Evolutionary conservation across 2,329 filamentous ascomycete species (phyloP).

Genomic region (Fusarium guadeloupense): DNA sequence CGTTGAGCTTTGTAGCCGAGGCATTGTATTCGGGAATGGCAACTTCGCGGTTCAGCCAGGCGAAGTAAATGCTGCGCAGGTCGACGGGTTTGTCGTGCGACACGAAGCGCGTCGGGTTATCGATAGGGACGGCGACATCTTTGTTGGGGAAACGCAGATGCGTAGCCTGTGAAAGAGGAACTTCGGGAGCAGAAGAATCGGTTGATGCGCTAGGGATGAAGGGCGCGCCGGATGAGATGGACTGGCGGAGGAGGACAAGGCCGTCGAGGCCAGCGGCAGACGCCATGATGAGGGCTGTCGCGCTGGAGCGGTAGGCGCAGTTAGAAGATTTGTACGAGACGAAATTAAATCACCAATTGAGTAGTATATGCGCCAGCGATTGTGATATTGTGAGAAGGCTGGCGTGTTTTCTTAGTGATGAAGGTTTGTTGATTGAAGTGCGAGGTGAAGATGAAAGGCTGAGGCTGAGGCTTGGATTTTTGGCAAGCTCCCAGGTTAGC

Average conservation of each 20-base stretch:
- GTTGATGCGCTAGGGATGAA: slow-evolving; percentile 79
- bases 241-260: slow-evolving; percentile 82
- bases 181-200: slow-evolving; percentile 69
- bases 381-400: background rate
- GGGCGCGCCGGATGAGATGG: slow-evolving; percentile 75
- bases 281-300: slow-evolving; percentile 59
- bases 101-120: slow-evolving; percentile 83
- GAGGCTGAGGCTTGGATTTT: slow-evolving; percentile 40
- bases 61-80: slow-evolving; percentile 94
- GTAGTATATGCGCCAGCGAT: background rate
- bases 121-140: slow-evolving; percentile 73
- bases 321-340: background rate
- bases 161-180: slow-evolving; percentile 77
- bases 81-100: slow-evolving; percentile 81
- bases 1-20: slow-evolving; percentile 81
- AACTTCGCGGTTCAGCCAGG: slow-evolving; percentile 92
- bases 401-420: slow-evolving; percentile 6
- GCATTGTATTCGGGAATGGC: slow-evolving; percentile 92
- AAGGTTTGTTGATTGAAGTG: slow-evolving; percentile 2
- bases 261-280: slow-evolving; percentile 72
- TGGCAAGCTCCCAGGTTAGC: slow-evolving; percentile 28
- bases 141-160: slow-evolving; percentile 77
- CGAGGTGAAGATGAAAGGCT: slow-evolving; percentile 38
- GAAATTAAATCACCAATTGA: background rate
- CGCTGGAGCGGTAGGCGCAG: slow-evolving; percentile 7